Conservation (phyloP, 2,329 filamentous ascomycete genomes). For the Talaromyces sp. region DNA sequence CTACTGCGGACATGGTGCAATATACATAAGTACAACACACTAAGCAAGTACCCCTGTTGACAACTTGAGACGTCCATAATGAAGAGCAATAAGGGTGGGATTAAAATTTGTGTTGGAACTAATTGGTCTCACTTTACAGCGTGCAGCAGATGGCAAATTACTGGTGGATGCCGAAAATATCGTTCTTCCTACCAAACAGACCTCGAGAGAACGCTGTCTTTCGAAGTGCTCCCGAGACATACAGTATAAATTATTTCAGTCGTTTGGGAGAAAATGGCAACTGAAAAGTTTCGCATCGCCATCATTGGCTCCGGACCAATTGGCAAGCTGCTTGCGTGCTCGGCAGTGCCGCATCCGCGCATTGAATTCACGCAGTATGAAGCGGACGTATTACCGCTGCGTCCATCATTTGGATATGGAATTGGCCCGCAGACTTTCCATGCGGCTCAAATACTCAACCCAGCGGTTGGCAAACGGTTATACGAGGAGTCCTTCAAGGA, state of each 20-base stretch:
- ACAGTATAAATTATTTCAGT: neutral
- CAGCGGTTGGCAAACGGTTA: neutral
- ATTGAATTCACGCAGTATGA: conserved; percentile 17
- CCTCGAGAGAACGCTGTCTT: neutral
- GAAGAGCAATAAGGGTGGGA: neutral
- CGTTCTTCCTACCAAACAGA: neutral
- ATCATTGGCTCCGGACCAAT: conserved; percentile 13
- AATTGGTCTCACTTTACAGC: neutral
- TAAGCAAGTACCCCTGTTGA: neutral
- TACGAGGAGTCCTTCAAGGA: conserved; percentile 8
- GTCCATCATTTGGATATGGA: conserved; percentile 18
- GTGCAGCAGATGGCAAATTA: neutral
- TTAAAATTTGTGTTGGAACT: neutral
- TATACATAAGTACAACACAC: neutral
- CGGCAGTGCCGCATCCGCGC: conserved; percentile 8
- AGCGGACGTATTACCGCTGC: conserved; percentile 4
- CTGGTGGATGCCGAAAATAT: neutral
- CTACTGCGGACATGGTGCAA: neutral
- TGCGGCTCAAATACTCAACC: conserved; percentile 8
- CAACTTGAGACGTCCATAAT: neutral
- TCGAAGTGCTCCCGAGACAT: neutral
- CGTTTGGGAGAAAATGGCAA: neutral
- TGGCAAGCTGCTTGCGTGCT: conserved; percentile 17
- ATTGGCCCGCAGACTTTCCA: conserved; percentile 14
- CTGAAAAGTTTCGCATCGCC: conserved; percentile 13